These are phyloP conservation scores for Sordaria brevicollis DNA, from an alignment of 495 filamentous ascomycete genomes.

Conservation along the genomic window DNA sequence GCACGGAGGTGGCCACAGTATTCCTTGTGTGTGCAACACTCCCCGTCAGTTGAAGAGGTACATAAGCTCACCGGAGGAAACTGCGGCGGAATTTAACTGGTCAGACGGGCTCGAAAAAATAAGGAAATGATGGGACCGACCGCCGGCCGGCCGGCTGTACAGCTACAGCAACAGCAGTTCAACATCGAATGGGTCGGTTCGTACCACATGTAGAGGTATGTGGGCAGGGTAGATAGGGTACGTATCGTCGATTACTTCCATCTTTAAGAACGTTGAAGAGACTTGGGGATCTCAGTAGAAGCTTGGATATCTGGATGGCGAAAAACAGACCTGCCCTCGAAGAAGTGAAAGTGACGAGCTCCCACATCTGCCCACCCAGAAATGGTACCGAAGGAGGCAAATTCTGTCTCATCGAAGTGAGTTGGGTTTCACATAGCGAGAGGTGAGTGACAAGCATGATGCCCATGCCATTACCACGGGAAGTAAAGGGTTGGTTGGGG, in stretches of 20 bases:
- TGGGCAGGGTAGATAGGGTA: not conserved
- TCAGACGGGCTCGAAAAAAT: not conserved
- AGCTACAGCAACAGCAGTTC: not conserved
- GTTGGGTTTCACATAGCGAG: not conserved
- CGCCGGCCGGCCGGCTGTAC: not conserved
- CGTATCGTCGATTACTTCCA: not conserved
- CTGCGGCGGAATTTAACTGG: not conserved
- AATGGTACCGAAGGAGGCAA: not conserved
- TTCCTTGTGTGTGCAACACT: too few relatives aligned
- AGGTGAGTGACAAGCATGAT: not conserved
- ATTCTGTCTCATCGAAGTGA: not conserved
- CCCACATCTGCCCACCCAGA: too few relatives aligned
- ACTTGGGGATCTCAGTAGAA: not conserved
- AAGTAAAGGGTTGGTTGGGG: not conserved
- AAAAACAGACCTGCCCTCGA: not conserved
- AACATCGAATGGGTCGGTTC: not conserved
- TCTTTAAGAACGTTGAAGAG: not conserved
- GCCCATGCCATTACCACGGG: not conserved
- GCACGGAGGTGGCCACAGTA: not conserved
- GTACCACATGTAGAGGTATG: too few relatives aligned
- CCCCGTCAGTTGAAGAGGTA: too few relatives aligned
- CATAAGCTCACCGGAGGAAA: not conserved
- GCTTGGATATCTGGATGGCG: not conserved
- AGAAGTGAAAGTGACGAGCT: not conserved
- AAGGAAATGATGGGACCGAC: too few relatives aligned